Conservation (phyloP, 805 yeast species). For the Metschnikowia similis region DNA sequence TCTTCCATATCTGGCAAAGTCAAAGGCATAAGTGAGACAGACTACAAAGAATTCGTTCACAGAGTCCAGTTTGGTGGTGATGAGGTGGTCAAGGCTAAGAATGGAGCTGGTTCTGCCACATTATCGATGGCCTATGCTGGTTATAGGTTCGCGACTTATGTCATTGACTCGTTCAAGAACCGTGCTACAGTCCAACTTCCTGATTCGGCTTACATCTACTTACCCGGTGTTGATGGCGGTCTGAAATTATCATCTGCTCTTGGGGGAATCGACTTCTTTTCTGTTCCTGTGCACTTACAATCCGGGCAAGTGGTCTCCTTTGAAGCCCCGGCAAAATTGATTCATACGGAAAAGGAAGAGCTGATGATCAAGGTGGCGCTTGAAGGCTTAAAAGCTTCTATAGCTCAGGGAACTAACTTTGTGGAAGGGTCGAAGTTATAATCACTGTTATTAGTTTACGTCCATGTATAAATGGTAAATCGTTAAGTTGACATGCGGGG, state of each 20-base stretch:
- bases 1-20: slow-evolving; percentile 18
- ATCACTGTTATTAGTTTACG: neutral
- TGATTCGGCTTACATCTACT: slow-evolving; percentile 49
- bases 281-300: slow-evolving; percentile 44
- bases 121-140: slow-evolving; percentile 22
- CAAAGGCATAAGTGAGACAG: slow-evolving; percentile 12
- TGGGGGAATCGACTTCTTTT: slow-evolving; percentile 42
- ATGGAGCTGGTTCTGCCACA: slow-evolving; percentile 21
- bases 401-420: slow-evolving; percentile 38
- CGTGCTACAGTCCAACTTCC: slow-evolving; percentile 19
- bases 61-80: slow-evolving; percentile 21
- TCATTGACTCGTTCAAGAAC: slow-evolving; percentile 12
- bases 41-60: slow-evolving; percentile 17
- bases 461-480: neutral
- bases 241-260: slow-evolving; percentile 32
- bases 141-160: slow-evolving; percentile 17
- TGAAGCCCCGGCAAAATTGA: slow-evolving; percentile 32
- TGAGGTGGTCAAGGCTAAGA: slow-evolving; percentile 21
- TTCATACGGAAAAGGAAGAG: slow-evolving; percentile 28
- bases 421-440: slow-evolving; percentile 37
- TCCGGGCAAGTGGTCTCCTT: slow-evolving; percentile 36
- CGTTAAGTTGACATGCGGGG: neutral
- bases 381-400: slow-evolving; percentile 35
- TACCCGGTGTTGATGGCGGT: slow-evolving; percentile 53
- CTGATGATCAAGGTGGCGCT: slow-evolving; percentile 34